Evolutionary conservation across 2,329 filamentous ascomycete genomes (phyloP).

Genomic region (Ophiostoma ulmi): DNA sequence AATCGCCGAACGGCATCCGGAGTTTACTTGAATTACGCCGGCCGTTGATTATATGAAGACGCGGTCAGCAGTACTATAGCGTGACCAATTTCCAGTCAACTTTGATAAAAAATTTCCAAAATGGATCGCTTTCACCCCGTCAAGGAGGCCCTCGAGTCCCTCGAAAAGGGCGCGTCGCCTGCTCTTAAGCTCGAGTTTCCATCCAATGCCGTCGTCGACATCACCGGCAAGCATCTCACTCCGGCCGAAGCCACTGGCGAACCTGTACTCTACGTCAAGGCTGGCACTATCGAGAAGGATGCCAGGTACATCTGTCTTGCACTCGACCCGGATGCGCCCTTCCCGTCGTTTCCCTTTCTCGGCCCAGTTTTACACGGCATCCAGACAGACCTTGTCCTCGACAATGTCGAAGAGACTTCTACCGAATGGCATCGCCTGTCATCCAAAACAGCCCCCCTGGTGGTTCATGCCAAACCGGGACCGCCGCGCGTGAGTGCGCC

Average conservation of each 20-base stretch:
- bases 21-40: neutral
- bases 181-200: constrained; percentile 19
- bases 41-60: neutral
- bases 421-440: neutral
- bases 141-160: neutral
- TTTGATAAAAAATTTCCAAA: neutral
- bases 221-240: constrained; percentile 10
- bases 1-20: neutral
- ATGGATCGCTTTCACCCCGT: constrained; percentile 9
- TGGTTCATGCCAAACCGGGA: constrained; percentile 21
- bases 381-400: constrained; percentile 37
- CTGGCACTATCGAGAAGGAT: neutral
- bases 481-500: constrained; percentile 24
- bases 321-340: constrained; percentile 46
- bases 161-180: constrained; percentile 12
- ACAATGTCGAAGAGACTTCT: neutral
- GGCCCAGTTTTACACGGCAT: constrained; percentile 47
- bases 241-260: constrained; percentile 11
- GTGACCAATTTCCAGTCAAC: neutral
- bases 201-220: neutral
- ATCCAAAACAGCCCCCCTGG: neutral
- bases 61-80: too few species aligned
- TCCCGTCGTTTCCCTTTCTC: constrained; percentile 38
- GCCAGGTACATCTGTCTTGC: constrained; percentile 38
- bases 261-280: neutral